Evolutionary conservation across 371 early-diverging fungal genomes (phyloP).

Genomic region (Syncephalis plumigaleata): DNA sequence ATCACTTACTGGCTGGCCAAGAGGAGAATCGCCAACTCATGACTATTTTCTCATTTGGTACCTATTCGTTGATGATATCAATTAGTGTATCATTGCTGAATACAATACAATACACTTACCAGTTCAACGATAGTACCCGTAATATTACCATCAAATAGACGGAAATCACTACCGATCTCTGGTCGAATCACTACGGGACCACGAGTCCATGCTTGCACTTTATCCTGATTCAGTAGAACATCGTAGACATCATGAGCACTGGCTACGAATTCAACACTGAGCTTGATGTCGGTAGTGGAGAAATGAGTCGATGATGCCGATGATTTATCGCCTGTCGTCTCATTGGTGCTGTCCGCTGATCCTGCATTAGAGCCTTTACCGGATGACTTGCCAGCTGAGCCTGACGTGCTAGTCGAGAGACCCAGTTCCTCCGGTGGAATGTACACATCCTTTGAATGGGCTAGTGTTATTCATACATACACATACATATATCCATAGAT

Average conservation of each 20-base stretch:
- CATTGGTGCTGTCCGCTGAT: not conserved
- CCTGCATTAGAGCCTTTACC: conserved; percentile 1
- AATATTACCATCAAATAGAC: conserved; percentile 76
- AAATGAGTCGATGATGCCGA: too few relatives aligned
- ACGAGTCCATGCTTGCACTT: conserved; percentile 71
- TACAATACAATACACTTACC: conserved; percentile 12
- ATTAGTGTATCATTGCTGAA: not conserved
- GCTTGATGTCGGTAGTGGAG: conserved; percentile 37
- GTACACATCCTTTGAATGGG: conserved; percentile 78
- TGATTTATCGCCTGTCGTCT: conserved; percentile 20
- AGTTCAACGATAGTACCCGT: conserved; percentile 63
- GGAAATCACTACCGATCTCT: conserved; percentile 38
- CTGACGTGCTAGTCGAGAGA: conserved; percentile 7
- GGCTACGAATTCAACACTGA: conserved; percentile 66
- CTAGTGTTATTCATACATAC: too few relatives aligned
- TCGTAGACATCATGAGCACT: conserved; percentile 68
- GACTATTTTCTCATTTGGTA: conserved; percentile 54
- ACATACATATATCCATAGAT: too few relatives aligned
- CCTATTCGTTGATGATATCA: conserved; percentile 12
- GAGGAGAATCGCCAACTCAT: conserved; percentile 66
- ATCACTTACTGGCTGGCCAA: conserved; percentile 55
- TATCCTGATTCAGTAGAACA: conserved; percentile 51
- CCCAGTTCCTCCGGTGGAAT: conserved; percentile 34
- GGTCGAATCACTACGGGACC: conserved; percentile 33
- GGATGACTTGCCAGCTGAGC: conserved; percentile 4